Evolutionary conservation across 2,329 filamentous ascomycete genomes (phyloP), one percentile per base, ranked within the genome.

Genomic region (Cercospora brassicicola): DNA sequence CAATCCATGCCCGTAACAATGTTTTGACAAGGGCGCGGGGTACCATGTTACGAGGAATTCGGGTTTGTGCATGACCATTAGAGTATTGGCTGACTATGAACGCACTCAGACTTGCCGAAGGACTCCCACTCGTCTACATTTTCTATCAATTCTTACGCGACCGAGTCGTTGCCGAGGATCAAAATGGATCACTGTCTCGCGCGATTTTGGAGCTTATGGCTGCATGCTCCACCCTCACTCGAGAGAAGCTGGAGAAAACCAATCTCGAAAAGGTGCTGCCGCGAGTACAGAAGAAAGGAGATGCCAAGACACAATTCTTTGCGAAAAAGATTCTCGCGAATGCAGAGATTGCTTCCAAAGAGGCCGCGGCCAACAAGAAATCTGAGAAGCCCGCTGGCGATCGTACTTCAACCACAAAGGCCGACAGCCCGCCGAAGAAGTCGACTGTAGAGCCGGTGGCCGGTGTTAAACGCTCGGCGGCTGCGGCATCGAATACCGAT

Each of bases 211-310:
- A 86, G 62, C 82, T 91, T 33, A 84, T 92, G 77, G 85, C 88
- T 4, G 81, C 84, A 65, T 88, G 88, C 67, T 88, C 85, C 39
- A 89, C 89, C 67, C 84, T 89, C 51, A 87, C 84, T 59, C 86
- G 85, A 71, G 87, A 85, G 68, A 83, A 84, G 55, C 77, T 88
- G 51, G 86, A 89, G 71, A 88, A 86, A 68, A 86, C 88, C 48
- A 91, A 91, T 74, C 86, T 93, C 65, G 85, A 87, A 66, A 88
- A 86, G 64, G 85, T 91, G 15, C 84, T 88, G 48, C 87, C 87
- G 69, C 84, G 87, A 8, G 87, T 90, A 74, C 84, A 84, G 68
- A 89, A 87, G 74, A 88, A 88, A 73, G 89, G 88, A 28, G 89
- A 91, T 73, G 84, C 86, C 0, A 86, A 89, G 62, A 86, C 88